Evolutionary conservation across 1,284 basidiomycete species (phyloP).

Genomic region (Apiotrichum domesticum): DNA sequence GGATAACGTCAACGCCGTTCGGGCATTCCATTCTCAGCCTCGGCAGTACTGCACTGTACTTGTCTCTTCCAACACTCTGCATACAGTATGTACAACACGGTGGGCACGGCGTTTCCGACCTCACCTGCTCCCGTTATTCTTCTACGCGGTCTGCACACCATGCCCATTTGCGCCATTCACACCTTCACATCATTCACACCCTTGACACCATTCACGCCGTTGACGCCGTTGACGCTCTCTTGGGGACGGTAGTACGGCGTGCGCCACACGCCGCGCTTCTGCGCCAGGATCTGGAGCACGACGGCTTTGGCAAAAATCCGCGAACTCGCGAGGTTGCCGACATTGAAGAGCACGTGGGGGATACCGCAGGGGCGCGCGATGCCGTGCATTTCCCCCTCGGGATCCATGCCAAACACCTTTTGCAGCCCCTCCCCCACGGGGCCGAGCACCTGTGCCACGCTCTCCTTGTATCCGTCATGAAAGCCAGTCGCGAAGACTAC

Average conservation of each 20-base stretch:
- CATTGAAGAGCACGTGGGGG: conserved; percentile 27
- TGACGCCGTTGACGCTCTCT: no score
- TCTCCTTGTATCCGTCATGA: conserved; percentile 35
- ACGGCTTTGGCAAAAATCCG: conserved; percentile 58
- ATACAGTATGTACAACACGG: no score
- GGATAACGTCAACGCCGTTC: no score
- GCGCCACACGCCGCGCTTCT: conserved; percentile 48
- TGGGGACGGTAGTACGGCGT: conserved; percentile 30
- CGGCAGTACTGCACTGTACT: no score
- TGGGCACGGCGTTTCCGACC: no score
- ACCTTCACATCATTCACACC: no score
- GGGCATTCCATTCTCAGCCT: no score
- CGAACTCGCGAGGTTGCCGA: conserved; percentile 55
- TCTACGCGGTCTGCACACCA: no score
- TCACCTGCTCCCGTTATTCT: no score
- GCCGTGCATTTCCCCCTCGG: conserved; percentile 57
- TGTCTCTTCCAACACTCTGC: no score
- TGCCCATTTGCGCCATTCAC: no score
- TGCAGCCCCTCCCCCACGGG: conserved; percentile 51
- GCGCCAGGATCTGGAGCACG: conserved; percentile 59
- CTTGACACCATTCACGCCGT: no score
- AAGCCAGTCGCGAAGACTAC: conserved; percentile 62
- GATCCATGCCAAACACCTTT: conserved; percentile 56
- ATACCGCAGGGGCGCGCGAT: conserved; percentile 54
- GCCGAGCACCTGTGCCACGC: conserved; percentile 51